Base-by-base conservation (phyloP, 306 rosid genomes). In the Rosa persica region DNA sequence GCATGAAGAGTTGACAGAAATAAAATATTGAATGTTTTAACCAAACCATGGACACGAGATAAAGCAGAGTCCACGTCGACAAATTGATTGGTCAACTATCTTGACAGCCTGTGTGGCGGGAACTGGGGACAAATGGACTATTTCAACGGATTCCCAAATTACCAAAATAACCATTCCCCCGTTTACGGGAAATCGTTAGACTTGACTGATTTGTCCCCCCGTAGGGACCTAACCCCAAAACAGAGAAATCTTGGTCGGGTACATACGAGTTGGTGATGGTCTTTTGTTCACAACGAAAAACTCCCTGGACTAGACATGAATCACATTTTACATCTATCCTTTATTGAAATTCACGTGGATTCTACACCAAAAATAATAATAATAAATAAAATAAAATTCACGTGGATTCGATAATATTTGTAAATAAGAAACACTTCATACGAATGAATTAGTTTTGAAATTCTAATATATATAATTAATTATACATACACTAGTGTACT, bases 41-140 rank as follows among this genome's bases (percentile, higher is more conserved):
- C 34, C 34, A 30, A 30, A 38, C 66, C 80, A 68, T 25, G 51
- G 34, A 13, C 47, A 55, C 25, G 25, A 49, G n/a, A 16, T 51
- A 51, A 51, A 70, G 6, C 9, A 30, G 5, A 16, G 36, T 27
- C 38, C 76, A 46, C 80, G 76, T 47, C 72, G 22, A 30, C 13
- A 67, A 5, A 11, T 1, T 0, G 46, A 6, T 2, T 5, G 34
- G 76, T 58, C 84, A 38, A 54, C 75, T 42, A 10, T 13, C 12
- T 13, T 8, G 34, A 74, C 83, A 74, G 43, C 75, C 75, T 30
- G 16, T 30, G 16, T 3, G 70, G 70, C 54, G 15, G 74, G 71
- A 51, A 57, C 30, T 6, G 13, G 60, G 61, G 30, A 51, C 69
- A 12, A 9, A 16, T 30, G 1, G 44, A 49, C 44, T 12, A 64